A percentile compares a stretch with the other conserved stretches of the same genome.
Evolutionary conservation across 1,284 basidiomycete species (phyloP).

Genomic region (Tilletia caries): DNA sequence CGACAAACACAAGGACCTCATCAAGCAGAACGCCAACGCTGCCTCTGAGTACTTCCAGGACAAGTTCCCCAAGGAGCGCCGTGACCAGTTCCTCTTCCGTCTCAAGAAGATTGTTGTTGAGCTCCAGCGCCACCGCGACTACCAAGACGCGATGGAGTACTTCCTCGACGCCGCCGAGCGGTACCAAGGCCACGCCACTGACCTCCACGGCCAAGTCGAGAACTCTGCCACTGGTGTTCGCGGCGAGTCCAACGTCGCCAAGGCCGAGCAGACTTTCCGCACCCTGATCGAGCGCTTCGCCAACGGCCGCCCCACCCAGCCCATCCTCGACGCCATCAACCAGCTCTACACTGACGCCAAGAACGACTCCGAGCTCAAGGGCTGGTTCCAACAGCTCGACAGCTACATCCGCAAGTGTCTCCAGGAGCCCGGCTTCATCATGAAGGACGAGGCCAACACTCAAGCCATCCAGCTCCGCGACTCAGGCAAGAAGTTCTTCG

Average conservation of each 20-base stretch:
- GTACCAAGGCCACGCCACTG: conserved; percentile 69
- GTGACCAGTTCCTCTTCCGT: conserved; percentile 76
- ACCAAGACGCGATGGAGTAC: conserved; percentile 64
- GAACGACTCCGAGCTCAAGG: conserved; percentile 69
- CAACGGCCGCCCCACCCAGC: conserved; percentile 64
- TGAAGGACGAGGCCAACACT: conserved; percentile 68
- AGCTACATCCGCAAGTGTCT: conserved; percentile 61
- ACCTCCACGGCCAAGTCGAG: conserved; percentile 58
- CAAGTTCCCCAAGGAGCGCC: conserved; percentile 79
- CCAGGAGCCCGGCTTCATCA: conserved; percentile 81
- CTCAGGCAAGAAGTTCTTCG: conserved; percentile 45
- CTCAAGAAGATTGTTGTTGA: conserved; percentile 85
- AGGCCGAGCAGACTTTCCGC: conserved; percentile 44
- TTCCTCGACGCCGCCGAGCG: conserved; percentile 58
- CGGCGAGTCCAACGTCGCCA: conserved; percentile 58
- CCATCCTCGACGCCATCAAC: conserved; percentile 70
- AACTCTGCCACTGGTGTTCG: conserved; percentile 59
- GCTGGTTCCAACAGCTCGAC: conserved; percentile 72
- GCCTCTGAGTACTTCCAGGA: conserved; percentile 65
- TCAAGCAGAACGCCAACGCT: conserved; percentile 44
- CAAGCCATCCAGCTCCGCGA: conserved; percentile 56
- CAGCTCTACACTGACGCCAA: conserved; percentile 72
- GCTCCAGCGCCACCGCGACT: conserved; percentile 86
- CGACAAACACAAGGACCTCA: conserved; percentile 47
- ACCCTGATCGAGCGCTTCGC: conserved; percentile 85